Evolutionary conservation across 306 rosid genomes (phyloP).

Genomic region (Sophora flavescens): DNA sequence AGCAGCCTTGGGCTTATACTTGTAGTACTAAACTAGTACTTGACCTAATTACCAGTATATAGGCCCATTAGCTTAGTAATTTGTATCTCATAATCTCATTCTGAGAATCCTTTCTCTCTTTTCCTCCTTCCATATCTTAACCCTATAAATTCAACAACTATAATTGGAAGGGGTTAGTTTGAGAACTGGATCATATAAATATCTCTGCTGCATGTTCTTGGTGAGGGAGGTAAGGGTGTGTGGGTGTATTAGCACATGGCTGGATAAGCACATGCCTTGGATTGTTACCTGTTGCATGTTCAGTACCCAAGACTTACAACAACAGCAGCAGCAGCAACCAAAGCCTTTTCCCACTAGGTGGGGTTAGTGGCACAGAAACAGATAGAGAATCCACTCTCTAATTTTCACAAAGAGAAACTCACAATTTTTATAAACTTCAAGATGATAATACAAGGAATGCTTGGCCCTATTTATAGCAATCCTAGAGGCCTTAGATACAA

Average conservation of each 20-base stretch:
- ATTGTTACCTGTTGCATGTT: constrained; percentile 9
- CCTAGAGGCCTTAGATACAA: too few species aligned
- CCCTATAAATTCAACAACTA: constrained; percentile 18
- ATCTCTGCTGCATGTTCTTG: constrained; percentile 25
- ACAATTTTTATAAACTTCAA: too few species aligned
- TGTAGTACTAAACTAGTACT: not conserved
- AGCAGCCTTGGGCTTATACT: not conserved
- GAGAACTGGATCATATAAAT: constrained; percentile 31
- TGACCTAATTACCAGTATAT: not conserved
- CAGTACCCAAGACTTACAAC: constrained; percentile 1
- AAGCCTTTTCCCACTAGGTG: too few species aligned
- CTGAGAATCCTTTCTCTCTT: not conserved
- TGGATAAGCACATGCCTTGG: not conserved
- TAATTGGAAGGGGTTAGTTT: constrained; percentile 32
- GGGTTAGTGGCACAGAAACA: too few species aligned
- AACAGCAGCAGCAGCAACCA: too few species aligned
- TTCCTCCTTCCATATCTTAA: not conserved
- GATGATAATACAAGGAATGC: too few species aligned
- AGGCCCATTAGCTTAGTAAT: not conserved
- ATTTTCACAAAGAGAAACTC: too few species aligned
- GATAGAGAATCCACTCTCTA: too few species aligned
- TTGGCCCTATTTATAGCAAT: too few species aligned
- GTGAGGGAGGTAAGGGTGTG: not conserved
- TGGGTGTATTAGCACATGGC: constrained; percentile 20
- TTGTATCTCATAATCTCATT: not conserved